Conservation (phyloP, 192 early-diverging fungal species). For the Physocladia obscura region DNA sequence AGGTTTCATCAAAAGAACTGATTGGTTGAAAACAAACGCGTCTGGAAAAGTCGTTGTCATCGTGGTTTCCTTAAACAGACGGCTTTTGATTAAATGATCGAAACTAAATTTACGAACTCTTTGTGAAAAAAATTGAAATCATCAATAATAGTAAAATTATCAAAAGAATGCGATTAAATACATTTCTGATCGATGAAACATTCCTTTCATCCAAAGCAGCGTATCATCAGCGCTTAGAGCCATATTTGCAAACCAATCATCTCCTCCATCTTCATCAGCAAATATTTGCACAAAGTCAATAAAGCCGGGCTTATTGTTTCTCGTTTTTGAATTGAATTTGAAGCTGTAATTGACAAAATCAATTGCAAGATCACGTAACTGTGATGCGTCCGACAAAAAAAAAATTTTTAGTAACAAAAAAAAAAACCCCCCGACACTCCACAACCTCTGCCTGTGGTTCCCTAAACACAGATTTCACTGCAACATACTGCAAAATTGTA, state of each 20-base stretch:
- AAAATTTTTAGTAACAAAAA: too few species aligned
- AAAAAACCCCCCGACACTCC: too few species aligned
- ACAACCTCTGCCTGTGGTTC: background rate
- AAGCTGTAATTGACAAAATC: too few species aligned
- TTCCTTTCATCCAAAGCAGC: conserved; percentile 5
- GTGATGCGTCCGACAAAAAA: too few species aligned
- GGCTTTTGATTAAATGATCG: background rate
- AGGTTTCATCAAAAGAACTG: too few species aligned
- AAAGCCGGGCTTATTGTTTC: background rate
- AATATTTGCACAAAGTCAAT: conserved; percentile 7
- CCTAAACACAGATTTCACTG: background rate
- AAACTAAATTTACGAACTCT: conserved; percentile 16
- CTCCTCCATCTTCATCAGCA: conserved; percentile 18
- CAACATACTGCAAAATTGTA: background rate
- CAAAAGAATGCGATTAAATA: background rate
- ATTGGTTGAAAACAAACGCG: conserved; percentile 13
- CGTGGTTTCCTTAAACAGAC: background rate
- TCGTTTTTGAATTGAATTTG: too few species aligned
- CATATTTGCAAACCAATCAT: too few species aligned
- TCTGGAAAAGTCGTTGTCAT: too few species aligned
- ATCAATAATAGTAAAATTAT: background rate
- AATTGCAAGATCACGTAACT: too few species aligned
- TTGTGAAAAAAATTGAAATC: background rate
- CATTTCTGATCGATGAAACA: conserved; percentile 2
- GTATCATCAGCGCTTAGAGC: too few species aligned